Percentiles rank a stretch among this genome's conserved stretches.
Evolutionary conservation across 768 basidiomycete species (phyloP).

Genomic region (Exidia glandulosa): DNA sequence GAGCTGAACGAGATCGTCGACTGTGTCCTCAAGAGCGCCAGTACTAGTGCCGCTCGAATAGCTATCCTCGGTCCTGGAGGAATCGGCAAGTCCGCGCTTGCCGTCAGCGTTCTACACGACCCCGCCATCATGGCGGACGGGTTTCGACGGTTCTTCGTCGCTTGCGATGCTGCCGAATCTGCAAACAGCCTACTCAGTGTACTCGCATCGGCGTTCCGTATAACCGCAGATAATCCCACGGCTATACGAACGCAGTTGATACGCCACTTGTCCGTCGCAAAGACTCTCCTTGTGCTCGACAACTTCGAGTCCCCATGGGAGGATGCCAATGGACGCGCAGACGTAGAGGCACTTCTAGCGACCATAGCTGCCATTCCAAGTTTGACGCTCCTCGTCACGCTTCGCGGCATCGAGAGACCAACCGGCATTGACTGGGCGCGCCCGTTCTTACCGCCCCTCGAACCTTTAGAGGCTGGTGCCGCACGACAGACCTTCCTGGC

Average conservation of each 20-base stretch:
- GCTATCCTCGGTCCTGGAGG: neutral
- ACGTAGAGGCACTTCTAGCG: constrained; percentile 16
- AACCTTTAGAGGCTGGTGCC: constrained; percentile 5
- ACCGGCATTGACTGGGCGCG: constrained; percentile 1
- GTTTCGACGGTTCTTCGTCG: neutral
- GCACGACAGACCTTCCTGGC: constrained; percentile 14
- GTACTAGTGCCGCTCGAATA: neutral
- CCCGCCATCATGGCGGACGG: neutral
- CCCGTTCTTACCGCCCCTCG: neutral
- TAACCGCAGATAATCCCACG: neutral
- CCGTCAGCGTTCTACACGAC: neutral
- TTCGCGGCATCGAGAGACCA: constrained; percentile 12
- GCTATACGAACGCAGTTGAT: neutral
- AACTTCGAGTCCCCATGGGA: constrained; percentile 33
- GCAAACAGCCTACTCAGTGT: neutral
- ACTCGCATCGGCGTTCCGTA: neutral
- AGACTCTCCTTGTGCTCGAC: constrained; percentile 25
- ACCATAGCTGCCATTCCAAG: constrained; percentile 15
- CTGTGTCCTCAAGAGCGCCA: neutral
- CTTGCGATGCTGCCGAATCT: neutral
- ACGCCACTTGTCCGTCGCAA: constrained; percentile 8
- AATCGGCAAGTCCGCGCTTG: neutral
- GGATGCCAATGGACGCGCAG: constrained; percentile 9
- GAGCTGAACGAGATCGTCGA: neutral
- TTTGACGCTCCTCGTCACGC: constrained; percentile 24